These are phyloP conservation scores for Sporothrix brasiliensis DNA, from an alignment of 2,329 filamentous ascomycete species.

Conservation along the genomic window DNA sequence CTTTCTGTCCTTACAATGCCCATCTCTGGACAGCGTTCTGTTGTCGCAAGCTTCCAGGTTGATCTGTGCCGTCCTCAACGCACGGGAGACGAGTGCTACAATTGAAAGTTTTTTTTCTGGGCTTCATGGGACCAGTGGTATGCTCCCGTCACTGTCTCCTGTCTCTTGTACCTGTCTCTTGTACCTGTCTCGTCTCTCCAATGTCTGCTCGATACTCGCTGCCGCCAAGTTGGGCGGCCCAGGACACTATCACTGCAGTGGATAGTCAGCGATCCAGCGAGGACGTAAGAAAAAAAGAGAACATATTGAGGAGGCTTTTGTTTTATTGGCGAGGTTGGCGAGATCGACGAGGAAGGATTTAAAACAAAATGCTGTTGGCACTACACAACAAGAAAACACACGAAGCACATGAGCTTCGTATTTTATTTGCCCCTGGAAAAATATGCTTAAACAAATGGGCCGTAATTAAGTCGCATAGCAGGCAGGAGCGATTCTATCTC, in stretches of 20 bases:
- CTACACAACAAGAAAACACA: not conserved
- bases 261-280: constrained; percentile 5
- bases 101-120: not conserved
- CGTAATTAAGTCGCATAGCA: not conserved
- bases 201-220: not conserved
- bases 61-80: not conserved
- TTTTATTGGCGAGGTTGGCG: constrained; percentile 15
- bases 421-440: not conserved
- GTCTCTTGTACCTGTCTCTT: not conserved
- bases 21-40: no score
- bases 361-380: not conserved
- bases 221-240: not conserved
- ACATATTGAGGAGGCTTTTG: not conserved
- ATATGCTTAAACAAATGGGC: constrained; percentile 3
- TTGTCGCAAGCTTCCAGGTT: no score
- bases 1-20: no score
- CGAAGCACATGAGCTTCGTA: no score
- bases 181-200: not conserved
- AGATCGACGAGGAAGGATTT: constrained; percentile 11
- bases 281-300: not conserved
- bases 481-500: not conserved
- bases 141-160: not conserved
- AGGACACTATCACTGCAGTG: not conserved
- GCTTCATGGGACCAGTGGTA: not conserved
- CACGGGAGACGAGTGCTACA: not conserved